These are phyloP conservation scores for Pythium folliculosum DNA, from an alignment of 352 stramenopile species.

Conservation along the genomic window DNA sequence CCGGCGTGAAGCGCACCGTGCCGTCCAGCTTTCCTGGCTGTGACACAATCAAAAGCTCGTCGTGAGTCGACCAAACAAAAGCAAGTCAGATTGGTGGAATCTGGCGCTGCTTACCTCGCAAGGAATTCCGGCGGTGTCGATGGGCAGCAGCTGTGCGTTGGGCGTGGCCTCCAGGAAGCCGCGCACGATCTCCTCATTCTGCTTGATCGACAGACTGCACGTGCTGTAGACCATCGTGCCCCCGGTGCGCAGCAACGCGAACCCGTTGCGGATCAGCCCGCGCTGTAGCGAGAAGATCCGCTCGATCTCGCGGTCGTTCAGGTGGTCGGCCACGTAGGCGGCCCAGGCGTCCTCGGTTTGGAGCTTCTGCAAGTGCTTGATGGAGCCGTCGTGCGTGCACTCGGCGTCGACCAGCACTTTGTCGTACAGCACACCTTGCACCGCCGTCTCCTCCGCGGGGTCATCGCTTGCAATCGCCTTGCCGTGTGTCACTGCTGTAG, in stretches of 20 bases:
- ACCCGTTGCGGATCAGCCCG: constrained; percentile 81
- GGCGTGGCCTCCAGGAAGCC: constrained; percentile 67
- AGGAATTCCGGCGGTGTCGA: constrained; percentile 43
- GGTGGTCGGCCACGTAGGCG: constrained; percentile 70
- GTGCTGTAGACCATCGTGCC: constrained; percentile 95
- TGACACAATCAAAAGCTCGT: not conserved
- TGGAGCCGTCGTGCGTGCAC: constrained; percentile 94
- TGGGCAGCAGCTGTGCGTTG: constrained; percentile 37
- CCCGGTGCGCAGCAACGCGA: constrained; percentile 82
- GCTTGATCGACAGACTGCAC: constrained; percentile 90
- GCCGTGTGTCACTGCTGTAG: not conserved
- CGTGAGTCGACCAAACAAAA: not conserved
- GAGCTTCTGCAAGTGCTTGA: constrained; percentile 85
- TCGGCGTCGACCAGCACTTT: constrained; percentile 95
- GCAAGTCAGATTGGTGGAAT: not conserved
- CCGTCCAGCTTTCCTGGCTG: constrained; percentile 39
- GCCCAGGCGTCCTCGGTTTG: constrained; percentile 69
- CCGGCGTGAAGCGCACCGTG: constrained; percentile 75
- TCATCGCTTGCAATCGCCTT: not conserved
- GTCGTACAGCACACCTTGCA: constrained; percentile 70
- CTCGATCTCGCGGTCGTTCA: constrained; percentile 53
- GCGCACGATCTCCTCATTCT: constrained; percentile 94
- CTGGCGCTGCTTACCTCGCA: constrained; percentile 39
- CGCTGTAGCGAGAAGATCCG: constrained; percentile 66
- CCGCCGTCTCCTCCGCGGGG: not conserved